These are phyloP conservation scores for Calonectria ilicicola DNA, from an alignment of 2,329 filamentous ascomycete genomes.

Conservation along the genomic window DNA sequence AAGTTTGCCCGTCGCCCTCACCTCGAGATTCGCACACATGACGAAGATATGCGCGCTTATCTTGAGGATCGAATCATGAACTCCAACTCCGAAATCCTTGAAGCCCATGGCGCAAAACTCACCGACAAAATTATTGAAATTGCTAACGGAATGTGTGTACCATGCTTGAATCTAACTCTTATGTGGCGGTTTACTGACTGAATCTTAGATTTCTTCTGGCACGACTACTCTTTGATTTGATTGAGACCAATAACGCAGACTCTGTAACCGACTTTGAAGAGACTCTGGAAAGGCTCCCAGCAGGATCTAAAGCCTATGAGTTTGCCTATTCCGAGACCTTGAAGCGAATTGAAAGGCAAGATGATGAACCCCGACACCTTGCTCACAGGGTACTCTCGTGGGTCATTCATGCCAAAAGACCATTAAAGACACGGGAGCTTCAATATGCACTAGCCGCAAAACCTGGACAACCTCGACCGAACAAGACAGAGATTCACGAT, in stretches of 20 bases:
- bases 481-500: constrained; percentile 48
- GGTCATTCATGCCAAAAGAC: constrained; percentile 51
- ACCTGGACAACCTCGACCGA: constrained; percentile 36
- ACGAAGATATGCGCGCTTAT: neutral
- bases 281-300: neutral
- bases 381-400: constrained; percentile 53
- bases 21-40: neutral
- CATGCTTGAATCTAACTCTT: neutral
- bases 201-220: neutral
- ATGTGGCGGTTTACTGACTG: neutral
- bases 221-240: neutral
- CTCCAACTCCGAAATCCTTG: neutral
- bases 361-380: constrained; percentile 41
- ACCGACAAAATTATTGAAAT: neutral
- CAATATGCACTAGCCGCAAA: constrained; percentile 55
- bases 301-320: neutral
- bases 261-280: neutral
- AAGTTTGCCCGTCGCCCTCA: neutral
- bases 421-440: constrained; percentile 49
- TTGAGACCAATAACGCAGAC: neutral
- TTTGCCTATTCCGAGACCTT: neutral
- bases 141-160: neutral
- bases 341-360: constrained; percentile 47
- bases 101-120: neutral
- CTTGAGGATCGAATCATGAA: neutral